phyloP scores from a whole-genome alignment of 2,329 filamentous ascomycete genomes.

The Claviceps spartinae region DNA sequence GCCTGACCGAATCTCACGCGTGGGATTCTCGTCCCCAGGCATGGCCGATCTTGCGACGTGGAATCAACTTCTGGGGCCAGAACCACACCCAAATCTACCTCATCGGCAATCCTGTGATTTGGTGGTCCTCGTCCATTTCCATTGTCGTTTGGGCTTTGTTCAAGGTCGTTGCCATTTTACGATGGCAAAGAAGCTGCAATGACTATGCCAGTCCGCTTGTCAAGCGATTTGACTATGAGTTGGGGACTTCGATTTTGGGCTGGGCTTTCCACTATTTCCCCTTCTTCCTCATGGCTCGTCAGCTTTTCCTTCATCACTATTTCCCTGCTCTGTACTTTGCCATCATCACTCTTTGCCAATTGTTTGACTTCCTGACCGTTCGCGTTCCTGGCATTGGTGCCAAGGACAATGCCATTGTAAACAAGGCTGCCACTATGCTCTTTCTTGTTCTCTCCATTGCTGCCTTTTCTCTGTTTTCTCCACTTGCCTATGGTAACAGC shows the following conservation, averaged over 20 bases:
- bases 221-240: conserved; percentile 96
- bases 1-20: conserved; percentile 87
- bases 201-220: conserved; percentile 75
- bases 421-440: conserved; percentile 56
- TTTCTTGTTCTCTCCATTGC: conserved; percentile 64
- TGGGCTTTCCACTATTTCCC: conserved; percentile 99
- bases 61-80: conserved; percentile 99
- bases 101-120: conserved; percentile 85
- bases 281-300: conserved; percentile 95
- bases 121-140: conserved; percentile 77
- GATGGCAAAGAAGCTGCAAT: conserved; percentile 86
- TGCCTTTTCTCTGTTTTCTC: conserved; percentile 74
- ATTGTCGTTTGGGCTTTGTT: conserved; percentile 66
- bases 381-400: conserved; percentile 57
- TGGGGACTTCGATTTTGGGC: conserved; percentile 77
- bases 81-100: conserved; percentile 92
- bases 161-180: conserved; percentile 75
- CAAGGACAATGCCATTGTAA: conserved; percentile 53
- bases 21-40: conserved; percentile 94
- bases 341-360: conserved; percentile 76
- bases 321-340: conserved; percentile 95
- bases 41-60: conserved; percentile 83
- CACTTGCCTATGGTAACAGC: conserved; percentile 79
- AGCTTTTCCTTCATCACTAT: conserved; percentile 97
- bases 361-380: conserved; percentile 72